Evolutionary conservation across 1,284 basidiomycete species (phyloP).

Genomic region (Schizophyllum amplum): DNA sequence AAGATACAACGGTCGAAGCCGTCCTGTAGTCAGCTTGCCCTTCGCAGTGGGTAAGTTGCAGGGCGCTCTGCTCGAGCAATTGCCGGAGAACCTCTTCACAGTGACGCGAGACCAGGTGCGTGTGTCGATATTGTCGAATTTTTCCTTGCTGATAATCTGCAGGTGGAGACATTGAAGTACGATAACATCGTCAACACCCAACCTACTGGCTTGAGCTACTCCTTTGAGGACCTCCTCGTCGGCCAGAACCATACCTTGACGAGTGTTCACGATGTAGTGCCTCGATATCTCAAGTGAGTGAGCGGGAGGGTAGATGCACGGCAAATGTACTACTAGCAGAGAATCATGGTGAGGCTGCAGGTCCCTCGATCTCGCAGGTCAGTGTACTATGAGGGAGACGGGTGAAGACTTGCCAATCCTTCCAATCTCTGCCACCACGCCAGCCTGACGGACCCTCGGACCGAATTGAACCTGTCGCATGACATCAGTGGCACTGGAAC

Average conservation of each 20-base stretch:
- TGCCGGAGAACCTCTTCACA: constrained; percentile 60
- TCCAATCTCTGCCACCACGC: too few relatives aligned
- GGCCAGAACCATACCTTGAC: constrained; percentile 29
- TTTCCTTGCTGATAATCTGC: background rate
- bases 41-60: constrained; percentile 53
- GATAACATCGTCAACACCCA: constrained; percentile 47
- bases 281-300: constrained; percentile 39
- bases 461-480: background rate
- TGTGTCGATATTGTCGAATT: background rate
- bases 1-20: constrained; percentile 37
- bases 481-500: background rate
- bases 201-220: constrained; percentile 21
- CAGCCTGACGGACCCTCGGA: background rate
- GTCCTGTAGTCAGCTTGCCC: constrained; percentile 55
- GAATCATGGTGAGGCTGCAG: too few relatives aligned
- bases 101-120: constrained; percentile 56
- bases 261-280: constrained; percentile 45
- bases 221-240: constrained; percentile 38
- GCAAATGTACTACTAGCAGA: too few relatives aligned
- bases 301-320: too few relatives aligned
- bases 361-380: too few relatives aligned
- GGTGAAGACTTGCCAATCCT: too few relatives aligned
- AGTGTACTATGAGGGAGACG: too few relatives aligned
- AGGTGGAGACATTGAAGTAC: constrained; percentile 52
- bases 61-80: constrained; percentile 49